Base-by-base conservation (phyloP, 768 basidiomycete genomes). In the Macrolepiota fuliginosa region DNA sequence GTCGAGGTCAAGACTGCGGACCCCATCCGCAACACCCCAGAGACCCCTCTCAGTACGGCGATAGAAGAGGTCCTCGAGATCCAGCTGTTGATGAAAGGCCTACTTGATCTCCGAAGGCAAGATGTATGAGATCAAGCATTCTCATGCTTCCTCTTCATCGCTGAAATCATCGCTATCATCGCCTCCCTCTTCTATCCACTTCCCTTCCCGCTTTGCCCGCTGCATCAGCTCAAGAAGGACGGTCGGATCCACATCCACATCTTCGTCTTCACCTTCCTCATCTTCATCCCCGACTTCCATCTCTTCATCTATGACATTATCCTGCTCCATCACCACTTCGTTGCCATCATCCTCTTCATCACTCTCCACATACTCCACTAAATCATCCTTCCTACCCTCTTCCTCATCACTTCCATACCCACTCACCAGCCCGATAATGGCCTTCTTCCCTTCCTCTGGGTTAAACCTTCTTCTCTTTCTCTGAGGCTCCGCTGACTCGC, bases 1-100 rank as follows among this genome's bases (percentile, higher is more conserved):
- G 91, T 94, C 39, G 90, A 94, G 75, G 91, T 92, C 54, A 92
- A 90, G 71, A 92, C 92, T 1, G 89, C 91, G 1, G 78, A 81
- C 2, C 92, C 92, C 5, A 85, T 90, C 47, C 84, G 89, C 15
- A 91, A 90, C 61, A 89, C 87, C 0, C 90, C 88, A 70, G 87
- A 89, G 63, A 88, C 83, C 2, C 92, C 91, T 4, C 77, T 93
- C n/a, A 83, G 81, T 58, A 79, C 80, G 15, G 81, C 85, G 9
- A 85, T 91, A 32, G 87, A 92, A 17, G 88, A 88, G 2, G 87
- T 94, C 0, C 81, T 93, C 0, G 89, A 93, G 63, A 86, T 94
- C 11, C 92, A 94, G 68, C 76, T 85, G 13, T 78, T 92, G 49
- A 92, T 94, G 90, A 93, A 92, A 66, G 92, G 92, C 9, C 71